Evolutionary conservation across 2,329 filamentous ascomycete genomes (phyloP), one percentile per base, ranked within the genome.

Genomic region (Chaetomium strumarium): DNA sequence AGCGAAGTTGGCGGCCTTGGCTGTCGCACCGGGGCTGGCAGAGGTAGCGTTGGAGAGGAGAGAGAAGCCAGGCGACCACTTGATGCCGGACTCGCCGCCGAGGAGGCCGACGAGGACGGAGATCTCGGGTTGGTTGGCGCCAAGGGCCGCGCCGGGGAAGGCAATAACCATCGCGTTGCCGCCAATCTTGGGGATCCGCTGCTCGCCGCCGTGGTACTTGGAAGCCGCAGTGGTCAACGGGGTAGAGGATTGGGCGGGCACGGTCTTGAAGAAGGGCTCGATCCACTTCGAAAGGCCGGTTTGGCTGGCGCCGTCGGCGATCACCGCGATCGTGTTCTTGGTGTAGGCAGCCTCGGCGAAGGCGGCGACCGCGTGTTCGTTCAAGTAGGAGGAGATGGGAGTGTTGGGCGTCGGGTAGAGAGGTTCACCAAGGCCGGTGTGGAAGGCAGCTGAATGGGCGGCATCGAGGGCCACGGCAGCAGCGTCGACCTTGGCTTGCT

Each of bases 141-240:
- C 77, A 63, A 85, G 84, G 72, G 89, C 87, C 58, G 90, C 90
- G 55, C 92, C 91, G 53, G 90, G 88, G 86, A 99, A 97, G 58
- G 84, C 93, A 67, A 99, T 83, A 62, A 96, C 88, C 63, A 96
- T 70, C 40, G 90, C 80, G 75, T 95, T 96, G 62, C 88, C 86
- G 60, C 78, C 76, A 55, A 77, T 78, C 71, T 90, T 87, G 59
- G 87, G 78, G 62, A 88, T 87, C 63, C 93, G 89, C 77, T 95
- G 89, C 79, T 99, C 90, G 67, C 93, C 95, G 70, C 93, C 93
- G 67, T 83, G 88, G 83, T 97, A 99, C 74, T 91, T 93, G 68
- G 83, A 81, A 59, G 86, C 77, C 61, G 81, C 72, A 57, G 76
- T 74, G 68, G 82, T 79, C 61, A 78, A 71, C 64, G 77, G 73